These are phyloP conservation scores for Meredithiella fracta DNA, from an alignment of 2,329 filamentous ascomycete genomes.

Conservation along the genomic window DNA sequence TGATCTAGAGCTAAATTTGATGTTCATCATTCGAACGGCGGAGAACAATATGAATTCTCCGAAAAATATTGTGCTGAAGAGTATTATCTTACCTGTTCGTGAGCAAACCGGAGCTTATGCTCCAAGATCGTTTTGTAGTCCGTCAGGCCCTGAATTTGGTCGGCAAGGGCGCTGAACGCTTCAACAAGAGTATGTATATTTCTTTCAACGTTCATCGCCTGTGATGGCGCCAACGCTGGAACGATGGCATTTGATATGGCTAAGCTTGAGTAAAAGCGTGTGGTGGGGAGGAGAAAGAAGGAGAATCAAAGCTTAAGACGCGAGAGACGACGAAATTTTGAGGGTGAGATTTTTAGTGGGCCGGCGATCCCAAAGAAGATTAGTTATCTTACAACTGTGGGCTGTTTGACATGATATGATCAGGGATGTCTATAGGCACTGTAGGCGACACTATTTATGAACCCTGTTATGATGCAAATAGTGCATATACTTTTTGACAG, in stretches of 20 bases:
- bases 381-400: neutral
- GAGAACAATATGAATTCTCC: slow-evolving; percentile 7
- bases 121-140: slow-evolving; percentile 49
- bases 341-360: slow-evolving; percentile 13
- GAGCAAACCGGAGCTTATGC: slow-evolving; percentile 49
- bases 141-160: slow-evolving; percentile 46
- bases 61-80: neutral
- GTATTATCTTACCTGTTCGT: slow-evolving; percentile 40
- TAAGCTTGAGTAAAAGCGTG: slow-evolving; percentile 6
- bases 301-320: slow-evolving; percentile 14
- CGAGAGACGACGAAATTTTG: slow-evolving; percentile 10
- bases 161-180: slow-evolving; percentile 47
- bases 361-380: neutral
- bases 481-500: too few relatives aligned
- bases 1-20: slow-evolving; percentile 68
- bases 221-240: slow-evolving; percentile 13
- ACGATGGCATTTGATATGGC: slow-evolving; percentile 12
- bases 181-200: slow-evolving; percentile 40
- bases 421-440: neutral
- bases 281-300: slow-evolving; percentile 15
- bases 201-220: slow-evolving; percentile 14
- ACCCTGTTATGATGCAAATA: too few relatives aligned
- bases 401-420: neutral
- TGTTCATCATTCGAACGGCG: slow-evolving; percentile 26
- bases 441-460: neutral